Conservation (phyloP, 2,329 filamentous ascomycete species). For the Zymoseptoria pseudotritici region DNA sequence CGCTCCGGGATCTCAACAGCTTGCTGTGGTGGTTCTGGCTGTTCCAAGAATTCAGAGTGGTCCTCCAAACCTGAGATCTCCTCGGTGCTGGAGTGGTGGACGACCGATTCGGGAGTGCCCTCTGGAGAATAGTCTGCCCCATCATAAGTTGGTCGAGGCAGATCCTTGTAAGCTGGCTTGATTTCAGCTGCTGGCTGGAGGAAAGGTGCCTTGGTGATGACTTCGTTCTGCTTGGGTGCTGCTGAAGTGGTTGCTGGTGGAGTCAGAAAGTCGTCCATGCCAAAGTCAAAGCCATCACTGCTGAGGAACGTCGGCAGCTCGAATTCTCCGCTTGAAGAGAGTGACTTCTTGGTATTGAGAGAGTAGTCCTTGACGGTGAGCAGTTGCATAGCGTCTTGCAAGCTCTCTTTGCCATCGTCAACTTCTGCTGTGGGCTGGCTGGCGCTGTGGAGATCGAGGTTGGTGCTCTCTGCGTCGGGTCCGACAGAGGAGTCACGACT, state of each 20-base stretch:
- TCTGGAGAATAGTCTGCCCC: conserved; percentile 28
- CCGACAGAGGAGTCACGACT: conserved; percentile 46
- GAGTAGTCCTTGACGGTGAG: conserved; percentile 30
- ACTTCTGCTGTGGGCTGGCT: conserved; percentile 3
- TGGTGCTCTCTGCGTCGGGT: conserved; percentile 29
- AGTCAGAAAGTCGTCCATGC: conserved; percentile 49
- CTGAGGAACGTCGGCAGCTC: conserved; percentile 32
- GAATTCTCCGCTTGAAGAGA: background rate
- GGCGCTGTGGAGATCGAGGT: conserved; percentile 3
- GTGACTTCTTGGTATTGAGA: background rate
- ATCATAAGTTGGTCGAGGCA: conserved; percentile 17
- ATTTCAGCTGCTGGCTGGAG: conserved; percentile 19
- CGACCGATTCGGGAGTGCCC: conserved; percentile 81
- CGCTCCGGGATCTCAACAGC: conserved; percentile 59
- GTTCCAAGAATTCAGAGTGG: conserved; percentile 8
- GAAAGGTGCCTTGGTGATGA: conserved; percentile 14
- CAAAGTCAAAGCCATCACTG: conserved; percentile 47
- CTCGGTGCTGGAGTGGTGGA: conserved; percentile 59
- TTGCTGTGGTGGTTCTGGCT: conserved; percentile 9
- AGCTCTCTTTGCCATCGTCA: conserved; percentile 25
- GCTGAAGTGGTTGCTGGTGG: conserved; percentile 29
- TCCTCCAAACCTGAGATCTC: conserved; percentile 17
- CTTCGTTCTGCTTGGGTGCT: conserved; percentile 16
- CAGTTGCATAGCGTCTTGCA: conserved; percentile 30
- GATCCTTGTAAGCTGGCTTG: conserved; percentile 15